Evolutionary conservation across 768 basidiomycete genomes (phyloP), one percentile per base, ranked within the genome.

Genomic region (Tulasnella calospora): DNA sequence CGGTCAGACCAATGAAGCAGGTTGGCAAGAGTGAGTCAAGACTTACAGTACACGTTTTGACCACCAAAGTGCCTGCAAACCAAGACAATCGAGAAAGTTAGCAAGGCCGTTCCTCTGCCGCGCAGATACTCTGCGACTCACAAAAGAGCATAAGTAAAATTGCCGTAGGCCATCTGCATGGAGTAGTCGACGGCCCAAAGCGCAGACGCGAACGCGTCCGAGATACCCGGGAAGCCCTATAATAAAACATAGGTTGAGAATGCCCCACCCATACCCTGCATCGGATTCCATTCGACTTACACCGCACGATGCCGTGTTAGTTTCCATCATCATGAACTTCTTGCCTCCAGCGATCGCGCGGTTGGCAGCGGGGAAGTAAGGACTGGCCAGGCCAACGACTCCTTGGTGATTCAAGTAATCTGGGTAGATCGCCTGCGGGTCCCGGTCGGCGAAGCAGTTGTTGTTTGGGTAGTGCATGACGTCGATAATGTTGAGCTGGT

Each of bases 241-340:
- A 13, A n/a, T n/a, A 67, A 33, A 44, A 30, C 36, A 2, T 21
- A 7, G 8, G 55, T 87, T 51, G 85, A 86, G 76, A 89, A 80
- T 85, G 82, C 81, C 88, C 88, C 3, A 7, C 27, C 36, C 36
- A 72, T 41, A 12, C 38, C 33, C 41, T 9, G 41, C 13, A 33
- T 13, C 38, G 35, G 1, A 40, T 33, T 13, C 30, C 3, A 3
- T 33, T n/a, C 35, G 27, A 72, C 71, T 33, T 46, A 89, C 89
- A 77, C 88, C 88, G 82, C 89, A 89, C 61, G 85, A 86, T 0
- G 88, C 88, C 21, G 87, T 86, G 80, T 88, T 92, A 8, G 90
- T 91, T 83, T 93, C 92, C 80, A 92, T 87, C 91, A 92, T 91
- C 74, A 91, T 80, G 47, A 92, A 83, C 30, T 86, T 86, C 78